Base-by-base conservation (phyloP, 2,329 filamentous ascomycete genomes). In the Sporothrix curviconia region DNA sequence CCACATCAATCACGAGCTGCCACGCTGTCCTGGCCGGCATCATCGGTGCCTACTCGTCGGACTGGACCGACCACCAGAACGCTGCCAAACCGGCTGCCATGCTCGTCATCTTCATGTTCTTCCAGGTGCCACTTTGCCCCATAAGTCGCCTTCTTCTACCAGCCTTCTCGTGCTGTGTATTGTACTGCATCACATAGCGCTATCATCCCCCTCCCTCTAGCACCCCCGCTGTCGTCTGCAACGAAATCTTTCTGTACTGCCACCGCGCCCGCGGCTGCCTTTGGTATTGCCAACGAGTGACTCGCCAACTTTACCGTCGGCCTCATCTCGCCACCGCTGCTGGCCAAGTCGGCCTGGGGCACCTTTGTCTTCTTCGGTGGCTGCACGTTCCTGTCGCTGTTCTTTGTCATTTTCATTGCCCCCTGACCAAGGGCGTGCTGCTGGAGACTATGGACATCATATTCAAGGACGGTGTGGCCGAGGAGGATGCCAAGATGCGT, bases 401-500 rank as follows among this genome's bases (percentile, higher is more conserved):
- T 49, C 30, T 49, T 49, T 22, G 46, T 49, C n/a, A 34, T 49
- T 11, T 49, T 49, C 9, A 6, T 49, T 7, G 46, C 36, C 8
- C 46, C 46, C 4, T 34, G 30, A 36, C 46, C 15, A 49, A 49
- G 7, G 46, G 46, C 9, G 46, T 49, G 9, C 46, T 49, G 11
- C 46, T 49, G 9, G 46, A 49, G 46, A 49, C 46, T 4, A 49
- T 49, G 30, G 46, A 49, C 17, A 30, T 36, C 19, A 49, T 49
- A 9, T 49, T 49, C 46, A 15, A 49, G n/a, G 46, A 49, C 14
- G 28, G 46, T 36, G 46, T 49, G 8, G 46, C 30, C 17, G 46
- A 49, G n/a, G 46, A 49, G 46, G 30, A 36, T 14, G 46, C 46
- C 46, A 49, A 49, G 17, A 49, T 49, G 46, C 46, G 46, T 7